Conservation (phyloP, 352 stramenopile genomes). For the Pythium diclinum region DNA sequence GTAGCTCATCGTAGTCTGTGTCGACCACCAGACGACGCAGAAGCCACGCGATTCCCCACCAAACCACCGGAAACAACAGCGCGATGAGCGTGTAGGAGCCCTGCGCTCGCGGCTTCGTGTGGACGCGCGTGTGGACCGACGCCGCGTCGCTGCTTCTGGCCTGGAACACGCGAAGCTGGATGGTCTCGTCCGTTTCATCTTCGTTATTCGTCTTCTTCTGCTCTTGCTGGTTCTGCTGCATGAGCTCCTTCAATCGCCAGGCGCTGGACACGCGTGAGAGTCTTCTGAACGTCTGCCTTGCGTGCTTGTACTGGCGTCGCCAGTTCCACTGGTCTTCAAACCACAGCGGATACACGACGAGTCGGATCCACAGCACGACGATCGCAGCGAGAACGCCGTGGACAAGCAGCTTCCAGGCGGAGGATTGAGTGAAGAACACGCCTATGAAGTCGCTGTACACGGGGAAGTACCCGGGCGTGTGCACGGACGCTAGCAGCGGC, state of each 20-base stretch:
- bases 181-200: slow-evolving; percentile 4
- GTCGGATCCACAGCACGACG: slow-evolving; percentile 35
- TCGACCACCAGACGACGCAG: slow-evolving; percentile 13
- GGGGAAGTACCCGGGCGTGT: slow-evolving; percentile 36
- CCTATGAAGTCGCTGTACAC: slow-evolving; percentile 35
- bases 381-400: slow-evolving; percentile 24
- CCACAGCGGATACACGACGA: slow-evolving; percentile 38
- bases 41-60: slow-evolving; percentile 24
- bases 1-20: slow-evolving; percentile 16
- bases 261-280: slow-evolving; percentile 18
- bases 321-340: slow-evolving; percentile 52
- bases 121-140: slow-evolving; percentile 19
- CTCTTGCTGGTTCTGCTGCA: not conserved
- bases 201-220: not conserved
- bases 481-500: slow-evolving; percentile 35
- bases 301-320: slow-evolving; percentile 29
- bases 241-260: not conserved
- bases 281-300: slow-evolving; percentile 24
- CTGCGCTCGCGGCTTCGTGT: slow-evolving; percentile 27
- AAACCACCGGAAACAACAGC: slow-evolving; percentile 36
- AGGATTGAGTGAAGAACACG: slow-evolving; percentile 21
- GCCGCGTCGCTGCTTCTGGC: slow-evolving; percentile 11
- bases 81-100: slow-evolving; percentile 58
- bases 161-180: slow-evolving; percentile 28
- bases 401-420: slow-evolving; percentile 35